Evolutionary conservation across 2,329 filamentous ascomycete genomes (phyloP).

Genomic region (Annulohypoxylon truncatum): DNA sequence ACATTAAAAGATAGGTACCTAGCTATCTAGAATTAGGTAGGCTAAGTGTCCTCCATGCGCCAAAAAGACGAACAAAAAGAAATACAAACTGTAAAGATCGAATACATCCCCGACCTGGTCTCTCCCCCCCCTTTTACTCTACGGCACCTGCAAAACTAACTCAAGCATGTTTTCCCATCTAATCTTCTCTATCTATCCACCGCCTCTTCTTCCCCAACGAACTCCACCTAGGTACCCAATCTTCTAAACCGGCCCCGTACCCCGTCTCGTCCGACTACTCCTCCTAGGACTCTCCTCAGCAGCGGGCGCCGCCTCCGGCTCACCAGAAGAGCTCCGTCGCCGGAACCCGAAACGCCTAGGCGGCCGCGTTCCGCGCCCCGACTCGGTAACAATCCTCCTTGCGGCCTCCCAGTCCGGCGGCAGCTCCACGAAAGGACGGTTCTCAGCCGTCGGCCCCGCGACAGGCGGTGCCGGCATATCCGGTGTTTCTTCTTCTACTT

Average conservation of each 20-base stretch:
- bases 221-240: neutral
- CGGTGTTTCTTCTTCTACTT: no score
- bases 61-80: conserved; percentile 10
- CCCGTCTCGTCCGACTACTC: no score
- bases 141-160: neutral
- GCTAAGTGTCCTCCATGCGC: neutral
- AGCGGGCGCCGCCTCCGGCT: no score
- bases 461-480: no score
- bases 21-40: neutral
- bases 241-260: neutral
- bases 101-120: neutral
- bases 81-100: conserved; percentile 21
- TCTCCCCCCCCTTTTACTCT: neutral
- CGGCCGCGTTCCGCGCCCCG: no score
- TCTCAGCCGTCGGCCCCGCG: no score
- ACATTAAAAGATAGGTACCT: neutral
- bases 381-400: no score
- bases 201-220: neutral
- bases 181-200: neutral
- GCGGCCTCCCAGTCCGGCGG: no score
- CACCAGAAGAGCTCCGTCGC: no score
- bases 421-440: no score
- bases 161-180: neutral
- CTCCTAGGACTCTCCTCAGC: no score
- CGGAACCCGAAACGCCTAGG: no score